Evolutionary conservation across 2,329 filamentous ascomycete genomes (phyloP).

Genomic region (Cercospora janseana): DNA sequence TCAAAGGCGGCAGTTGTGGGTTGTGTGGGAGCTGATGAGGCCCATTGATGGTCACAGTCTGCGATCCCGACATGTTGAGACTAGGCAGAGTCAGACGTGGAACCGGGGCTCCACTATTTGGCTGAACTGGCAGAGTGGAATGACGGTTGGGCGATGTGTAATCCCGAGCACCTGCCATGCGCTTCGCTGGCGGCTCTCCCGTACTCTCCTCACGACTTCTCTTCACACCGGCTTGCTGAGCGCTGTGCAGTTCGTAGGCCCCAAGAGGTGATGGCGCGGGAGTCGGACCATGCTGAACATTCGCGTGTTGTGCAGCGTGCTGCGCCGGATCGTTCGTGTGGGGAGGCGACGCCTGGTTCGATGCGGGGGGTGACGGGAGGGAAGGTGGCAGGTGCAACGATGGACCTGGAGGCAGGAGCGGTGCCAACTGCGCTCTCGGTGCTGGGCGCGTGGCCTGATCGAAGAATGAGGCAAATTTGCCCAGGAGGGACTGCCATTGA

Average conservation of each 20-base stretch:
- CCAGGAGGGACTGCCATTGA: conserved; percentile 78
- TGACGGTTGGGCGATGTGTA: conserved; percentile 33
- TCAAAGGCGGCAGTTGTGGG: conserved; percentile 61
- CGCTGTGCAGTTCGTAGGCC: conserved; percentile 36
- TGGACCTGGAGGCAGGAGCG: conserved; percentile 49
- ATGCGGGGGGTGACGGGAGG: conserved; percentile 53
- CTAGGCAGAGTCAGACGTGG: conserved; percentile 68
- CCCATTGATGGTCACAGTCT: conserved; percentile 26
- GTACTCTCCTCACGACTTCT: conserved; percentile 56
- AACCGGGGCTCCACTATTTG: conserved; percentile 26
- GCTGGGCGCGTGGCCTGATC: conserved; percentile 59
- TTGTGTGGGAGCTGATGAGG: conserved; percentile 21
- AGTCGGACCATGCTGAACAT: conserved; percentile 39
- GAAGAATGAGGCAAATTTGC: conserved; percentile 80
- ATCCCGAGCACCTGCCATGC: conserved; percentile 35
- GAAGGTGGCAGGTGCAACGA: conserved; percentile 48
- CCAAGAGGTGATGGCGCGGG: conserved; percentile 46
- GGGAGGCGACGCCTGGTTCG: conserved; percentile 53
- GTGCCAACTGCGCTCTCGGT: conserved; percentile 30
- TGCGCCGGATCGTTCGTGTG: conserved; percentile 35
- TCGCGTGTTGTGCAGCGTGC: conserved; percentile 45
- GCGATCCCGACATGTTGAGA: conserved; percentile 60
- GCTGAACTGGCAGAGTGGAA: conserved; percentile 39
- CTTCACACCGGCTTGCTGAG: conserved; percentile 47
- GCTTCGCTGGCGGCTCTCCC: conserved; percentile 59